These are phyloP conservation scores for Mortierella sp. DNA, from an alignment of 371 early-diverging fungal genomes.

Conservation along the genomic window DNA sequence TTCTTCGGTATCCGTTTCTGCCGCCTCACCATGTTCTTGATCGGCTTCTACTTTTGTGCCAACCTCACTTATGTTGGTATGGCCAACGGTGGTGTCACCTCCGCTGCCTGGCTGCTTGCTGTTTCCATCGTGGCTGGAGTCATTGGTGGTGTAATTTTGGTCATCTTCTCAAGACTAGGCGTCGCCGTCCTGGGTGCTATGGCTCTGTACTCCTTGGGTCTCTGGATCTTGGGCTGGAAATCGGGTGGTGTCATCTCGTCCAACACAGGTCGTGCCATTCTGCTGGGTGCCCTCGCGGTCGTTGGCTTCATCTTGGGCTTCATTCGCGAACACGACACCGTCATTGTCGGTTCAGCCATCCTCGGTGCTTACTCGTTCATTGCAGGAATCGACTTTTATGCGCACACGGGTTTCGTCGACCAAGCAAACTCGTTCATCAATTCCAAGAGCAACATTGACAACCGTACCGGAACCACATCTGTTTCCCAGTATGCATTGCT, in stretches of 20 bases:
- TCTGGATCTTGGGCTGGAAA: constrained; percentile 72
- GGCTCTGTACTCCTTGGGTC: constrained; percentile 62
- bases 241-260: constrained; percentile 64
- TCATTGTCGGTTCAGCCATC: constrained; percentile 73
- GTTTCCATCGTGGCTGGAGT: constrained; percentile 66
- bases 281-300: constrained; percentile 68
- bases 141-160: constrained; percentile 64
- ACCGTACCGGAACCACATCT: constrained; percentile 9
- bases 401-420: constrained; percentile 72
- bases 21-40: constrained; percentile 64
- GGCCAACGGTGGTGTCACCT: constrained; percentile 63
- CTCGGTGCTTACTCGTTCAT: constrained; percentile 76
- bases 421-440: constrained; percentile 50
- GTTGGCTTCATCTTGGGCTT: constrained; percentile 65
- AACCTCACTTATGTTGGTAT: constrained; percentile 65
- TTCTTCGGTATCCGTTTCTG: constrained; percentile 71
- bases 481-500: constrained; percentile 20
- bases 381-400: constrained; percentile 80
- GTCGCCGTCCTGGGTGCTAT: constrained; percentile 74
- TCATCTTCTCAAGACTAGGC: constrained; percentile 58
- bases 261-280: constrained; percentile 67
- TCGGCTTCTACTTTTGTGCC: constrained; percentile 66
- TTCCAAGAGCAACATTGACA: constrained; percentile 25
- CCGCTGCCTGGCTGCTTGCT: constrained; percentile 59
- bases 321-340: constrained; percentile 63